Conservation (phyloP, 2,329 filamentous ascomycete species). For the Cladosporium austrohemisphaericum region DNA sequence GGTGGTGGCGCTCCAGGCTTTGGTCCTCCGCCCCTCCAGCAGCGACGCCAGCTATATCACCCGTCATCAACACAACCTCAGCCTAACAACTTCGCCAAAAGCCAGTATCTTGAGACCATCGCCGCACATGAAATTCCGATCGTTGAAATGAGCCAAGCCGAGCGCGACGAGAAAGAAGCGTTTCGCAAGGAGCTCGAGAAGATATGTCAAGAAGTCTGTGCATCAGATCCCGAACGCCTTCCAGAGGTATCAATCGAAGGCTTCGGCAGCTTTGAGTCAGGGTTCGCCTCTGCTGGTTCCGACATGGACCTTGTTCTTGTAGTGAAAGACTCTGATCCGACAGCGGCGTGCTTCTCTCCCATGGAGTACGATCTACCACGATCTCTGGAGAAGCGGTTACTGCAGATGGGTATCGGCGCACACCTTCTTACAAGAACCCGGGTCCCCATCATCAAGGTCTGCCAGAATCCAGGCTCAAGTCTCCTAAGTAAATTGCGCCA, state of each 20-base stretch:
- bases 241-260: constrained; percentile 63
- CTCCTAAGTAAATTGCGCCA: constrained; percentile 60
- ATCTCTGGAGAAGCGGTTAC: constrained; percentile 68
- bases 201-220: constrained; percentile 60
- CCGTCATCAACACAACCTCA: constrained; percentile 20
- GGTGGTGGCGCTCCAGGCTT: not conserved
- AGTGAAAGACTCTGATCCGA: constrained; percentile 43
- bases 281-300: constrained; percentile 81
- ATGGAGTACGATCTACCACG: constrained; percentile 63
- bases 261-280: constrained; percentile 79
- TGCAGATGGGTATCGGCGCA: constrained; percentile 70
- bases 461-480: constrained; percentile 62
- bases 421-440: constrained; percentile 73
- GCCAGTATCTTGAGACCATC: constrained; percentile 41
- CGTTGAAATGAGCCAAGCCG: constrained; percentile 60
- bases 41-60: constrained; percentile 27
- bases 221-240: constrained; percentile 46
- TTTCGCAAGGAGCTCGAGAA: constrained; percentile 64
- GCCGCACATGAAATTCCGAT: constrained; percentile 49
- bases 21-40: constrained; percentile 20
- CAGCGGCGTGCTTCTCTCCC: constrained; percentile 28
- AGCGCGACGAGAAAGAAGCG: constrained; percentile 66
- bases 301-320: constrained; percentile 86
- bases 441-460: constrained; percentile 85
- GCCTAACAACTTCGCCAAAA: constrained; percentile 10